Percentiles rank a stretch among this genome's conserved stretches.
phyloP scores from a whole-genome alignment of 78 protist genomes.

The Guillardia theta region DNA sequence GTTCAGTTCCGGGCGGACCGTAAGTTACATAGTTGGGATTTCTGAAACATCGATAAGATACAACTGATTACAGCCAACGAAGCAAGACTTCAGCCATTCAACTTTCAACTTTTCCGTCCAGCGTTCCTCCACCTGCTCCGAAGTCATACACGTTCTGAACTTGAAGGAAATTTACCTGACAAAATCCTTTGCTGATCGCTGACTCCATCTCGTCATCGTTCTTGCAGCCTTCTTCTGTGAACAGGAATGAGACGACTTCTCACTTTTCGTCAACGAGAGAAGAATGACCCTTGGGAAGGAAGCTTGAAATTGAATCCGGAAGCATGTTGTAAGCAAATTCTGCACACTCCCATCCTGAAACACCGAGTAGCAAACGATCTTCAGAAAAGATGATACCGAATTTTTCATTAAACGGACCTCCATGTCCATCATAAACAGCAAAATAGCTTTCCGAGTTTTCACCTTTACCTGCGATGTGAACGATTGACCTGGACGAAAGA shows the following conservation, averaged over 20 bases:
- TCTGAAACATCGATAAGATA: too few species aligned
- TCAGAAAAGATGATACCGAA: too few species aligned
- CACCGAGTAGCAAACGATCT: too few species aligned
- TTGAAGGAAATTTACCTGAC: not conserved
- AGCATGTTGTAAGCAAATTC: not conserved
- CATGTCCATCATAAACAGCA: slow-evolving; percentile 1
- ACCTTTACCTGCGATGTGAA: not conserved
- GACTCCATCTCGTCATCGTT: not conserved
- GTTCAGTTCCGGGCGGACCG: slow-evolving; percentile 36
- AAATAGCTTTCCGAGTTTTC: not conserved
- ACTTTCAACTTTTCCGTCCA: not conserved
- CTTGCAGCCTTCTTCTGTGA: not conserved
- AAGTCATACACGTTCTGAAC: not conserved
- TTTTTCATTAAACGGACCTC: too few species aligned
- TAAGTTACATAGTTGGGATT: not conserved
- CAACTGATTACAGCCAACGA: too few species aligned
- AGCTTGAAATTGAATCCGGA: not conserved
- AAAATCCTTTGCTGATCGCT: not conserved
- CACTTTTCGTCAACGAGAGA: too few species aligned
- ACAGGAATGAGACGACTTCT: not conserved
- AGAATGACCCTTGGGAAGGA: too few species aligned
- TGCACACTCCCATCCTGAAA: slow-evolving; percentile 14
- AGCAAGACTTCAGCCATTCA: not conserved
- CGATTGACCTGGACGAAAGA: not conserved
- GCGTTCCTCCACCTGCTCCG: not conserved